Evolutionary conservation across 805 yeast species (phyloP), one percentile per base, ranked within the genome.

Genomic region (Saccharomycopsis selenospora): DNA sequence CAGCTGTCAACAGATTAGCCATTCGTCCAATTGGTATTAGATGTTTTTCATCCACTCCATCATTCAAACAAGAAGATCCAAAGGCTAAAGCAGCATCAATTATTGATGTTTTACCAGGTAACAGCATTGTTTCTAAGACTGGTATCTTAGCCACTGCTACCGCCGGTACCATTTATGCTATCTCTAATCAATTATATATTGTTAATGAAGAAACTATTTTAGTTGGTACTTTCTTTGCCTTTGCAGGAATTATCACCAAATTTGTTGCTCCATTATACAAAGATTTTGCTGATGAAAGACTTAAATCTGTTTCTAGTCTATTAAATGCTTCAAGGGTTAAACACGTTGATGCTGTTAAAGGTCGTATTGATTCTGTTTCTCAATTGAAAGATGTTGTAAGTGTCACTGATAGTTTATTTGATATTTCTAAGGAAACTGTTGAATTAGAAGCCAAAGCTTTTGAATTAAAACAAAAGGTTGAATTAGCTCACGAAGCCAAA

Each of bases 391-490:
- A 88, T 63, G 96, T 93, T 66, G 95, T 88, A 56, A 72, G 81
- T 57, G 85, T 91, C 64, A 93, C 99, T 67, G 82, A 88, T 73
- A 83, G 84, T 61, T 79, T 93, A 64, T 93, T 93, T 63, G 93
- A 87, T 62, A 79, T 91, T 51, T 91, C 99, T 55, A 90, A 88
- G 76, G 96, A 93, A 75, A 91, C 99, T 55, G 96, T 95, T 59
- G 79, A 85, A 72, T 78, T 90, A 64, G 99, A 93, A 79, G 95
- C 96, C 56, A 79, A 88, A 72, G 80, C 91, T 49, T 93, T 90
- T 64, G 95, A 86, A 73, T 79, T 87, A 68, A 85, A 89, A 76
- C 99, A 93, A 77, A 71, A 82, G 66, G 89, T 87, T 58, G 89
- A 82, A 55, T 78, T 89, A 58, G 91, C 95, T 50, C 61, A 73